Evolutionary conservation across 805 yeast genomes (phyloP).

Genomic region (Yarrowia sp.): DNA sequence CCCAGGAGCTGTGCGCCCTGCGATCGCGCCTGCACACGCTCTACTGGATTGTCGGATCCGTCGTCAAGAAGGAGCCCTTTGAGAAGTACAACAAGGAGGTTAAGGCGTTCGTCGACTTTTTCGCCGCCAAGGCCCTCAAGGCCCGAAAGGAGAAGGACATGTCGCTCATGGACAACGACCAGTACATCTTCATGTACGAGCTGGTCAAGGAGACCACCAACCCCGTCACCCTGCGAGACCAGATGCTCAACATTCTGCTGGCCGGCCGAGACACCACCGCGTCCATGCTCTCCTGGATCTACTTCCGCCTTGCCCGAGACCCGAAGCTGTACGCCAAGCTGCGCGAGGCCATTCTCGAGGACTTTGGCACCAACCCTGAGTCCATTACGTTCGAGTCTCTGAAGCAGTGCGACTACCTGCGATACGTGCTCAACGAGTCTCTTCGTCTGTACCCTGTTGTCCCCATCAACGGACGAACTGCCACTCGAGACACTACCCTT

Average conservation of each 20-base stretch:
- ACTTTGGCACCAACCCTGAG: slow-evolving; percentile 40
- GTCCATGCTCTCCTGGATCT: slow-evolving; percentile 46
- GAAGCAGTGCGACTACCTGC: slow-evolving; percentile 49
- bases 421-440: slow-evolving; percentile 48
- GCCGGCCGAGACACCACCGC: slow-evolving; percentile 62
- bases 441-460: slow-evolving; percentile 54
- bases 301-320: slow-evolving; percentile 47
- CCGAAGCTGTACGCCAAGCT: slow-evolving; percentile 38
- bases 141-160: slow-evolving; percentile 28
- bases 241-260: slow-evolving; percentile 49
- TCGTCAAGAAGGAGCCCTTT: slow-evolving; percentile 35
- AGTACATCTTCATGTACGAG: slow-evolving; percentile 50
- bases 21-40: slow-evolving; percentile 32
- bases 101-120: slow-evolving; percentile 43
- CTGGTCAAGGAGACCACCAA: slow-evolving; percentile 50
- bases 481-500: slow-evolving; percentile 47
- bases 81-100: slow-evolving; percentile 37
- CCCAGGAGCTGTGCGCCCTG: slow-evolving; percentile 29
- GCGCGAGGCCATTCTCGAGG: slow-evolving; percentile 42
- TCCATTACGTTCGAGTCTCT: slow-evolving; percentile 46
- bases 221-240: slow-evolving; percentile 50
- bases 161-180: slow-evolving; percentile 35
- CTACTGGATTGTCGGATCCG: slow-evolving; percentile 28
- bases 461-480: slow-evolving; percentile 49
- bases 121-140: slow-evolving; percentile 43